Base-by-base conservation (phyloP, 495 filamentous ascomycete species). In the Cladorrhinum samala region DNA sequence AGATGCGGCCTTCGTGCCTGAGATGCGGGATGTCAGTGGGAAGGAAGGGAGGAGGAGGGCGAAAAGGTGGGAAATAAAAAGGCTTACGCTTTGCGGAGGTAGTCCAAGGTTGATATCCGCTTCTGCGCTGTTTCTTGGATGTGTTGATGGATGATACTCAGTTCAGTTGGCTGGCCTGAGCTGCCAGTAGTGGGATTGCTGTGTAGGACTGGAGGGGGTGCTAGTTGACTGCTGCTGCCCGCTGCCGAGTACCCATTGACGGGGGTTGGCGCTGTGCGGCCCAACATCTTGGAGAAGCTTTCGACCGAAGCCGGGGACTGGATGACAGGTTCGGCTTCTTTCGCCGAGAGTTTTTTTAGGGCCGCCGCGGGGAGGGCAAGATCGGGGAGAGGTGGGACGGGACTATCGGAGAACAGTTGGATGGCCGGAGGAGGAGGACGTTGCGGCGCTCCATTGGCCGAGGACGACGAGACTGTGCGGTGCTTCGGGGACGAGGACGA, bases 101-200 rank as follows among this genome's bases (percentile, higher is more conserved):
- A 99, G 61, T 94, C 89, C 23, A 99, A 65, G 0, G 94, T 99
- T n/a, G 91, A 89, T 72, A 97, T 95, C 57, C 93, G 79, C 75
- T 96, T 99, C 18, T 87, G 84, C 7, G 88, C 85, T 65, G 86
- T 82, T 25, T 96, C 91, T 42, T 93, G 87, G 39, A 99, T 88
- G 54, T 94, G 88, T 65, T 90, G 85, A 66, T 89, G 91, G 13
- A 75, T 48, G 7, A 66, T 61, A 16, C 62, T 58, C 20, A 64
- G 58, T 61, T 77, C 75, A 54, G 56, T 69, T 49, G 64, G 70
- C 47, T 61, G 57, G 44, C 63, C 65, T 14, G 61, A 50, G 33
- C 60, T 52, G 37, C 61, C 60, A 16, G 11, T 14, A n/a, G n/a
- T n/a, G n/a, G n/a, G n/a, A 9, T 24, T 18, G 44, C 19, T 37